A percentile compares a stretch with the other conserved stretches of the same genome.
phyloP scores from a whole-genome alignment of 2,329 filamentous ascomycete genomes.

The Aspergillus clavatus region DNA sequence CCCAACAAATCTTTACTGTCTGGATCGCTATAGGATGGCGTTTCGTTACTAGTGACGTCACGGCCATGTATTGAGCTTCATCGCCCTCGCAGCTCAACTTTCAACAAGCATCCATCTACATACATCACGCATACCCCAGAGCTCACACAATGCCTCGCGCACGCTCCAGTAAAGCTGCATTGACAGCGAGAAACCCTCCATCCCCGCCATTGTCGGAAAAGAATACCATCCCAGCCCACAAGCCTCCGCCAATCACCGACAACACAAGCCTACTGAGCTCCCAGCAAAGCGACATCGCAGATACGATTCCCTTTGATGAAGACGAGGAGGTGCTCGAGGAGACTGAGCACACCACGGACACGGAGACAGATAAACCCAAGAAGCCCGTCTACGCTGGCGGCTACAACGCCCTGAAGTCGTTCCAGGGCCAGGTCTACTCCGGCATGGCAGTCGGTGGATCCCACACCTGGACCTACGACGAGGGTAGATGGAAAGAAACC shows the following conservation, averaged over 20 bases:
- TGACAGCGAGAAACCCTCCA: constrained; percentile 3
- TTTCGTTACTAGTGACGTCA: too few species aligned
- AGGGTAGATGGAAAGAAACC: constrained; percentile 33
- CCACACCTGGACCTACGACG: constrained; percentile 36
- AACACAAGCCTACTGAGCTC: background rate
- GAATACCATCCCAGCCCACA: constrained; percentile 4
- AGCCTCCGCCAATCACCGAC: background rate
- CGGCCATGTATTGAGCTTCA: too few species aligned
- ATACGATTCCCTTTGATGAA: constrained; percentile 13
- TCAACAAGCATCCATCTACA: too few species aligned
- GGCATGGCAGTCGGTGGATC: constrained; percentile 36
- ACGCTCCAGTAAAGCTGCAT: constrained; percentile 3
- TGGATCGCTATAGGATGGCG: too few species aligned
- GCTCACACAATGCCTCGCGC: constrained; percentile 1
- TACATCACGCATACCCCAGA: too few species aligned
- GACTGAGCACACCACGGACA: constrained; percentile 7
- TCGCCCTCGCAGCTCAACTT: too few species aligned
- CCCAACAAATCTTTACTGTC: too few species aligned
- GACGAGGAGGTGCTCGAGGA: constrained; percentile 20
- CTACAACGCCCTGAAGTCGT: constrained; percentile 32
- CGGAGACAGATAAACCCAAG: constrained; percentile 1
- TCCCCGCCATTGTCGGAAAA: constrained; percentile 10
- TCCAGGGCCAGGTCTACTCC: constrained; percentile 33
- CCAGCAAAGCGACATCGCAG: background rate
- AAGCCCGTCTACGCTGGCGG: constrained; percentile 10